Percentiles rank a stretch among this genome's conserved stretches.
These are phyloP conservation scores for Microdochium nivale DNA, from an alignment of 2,329 filamentous ascomycete species.

Conservation along the genomic window DNA sequence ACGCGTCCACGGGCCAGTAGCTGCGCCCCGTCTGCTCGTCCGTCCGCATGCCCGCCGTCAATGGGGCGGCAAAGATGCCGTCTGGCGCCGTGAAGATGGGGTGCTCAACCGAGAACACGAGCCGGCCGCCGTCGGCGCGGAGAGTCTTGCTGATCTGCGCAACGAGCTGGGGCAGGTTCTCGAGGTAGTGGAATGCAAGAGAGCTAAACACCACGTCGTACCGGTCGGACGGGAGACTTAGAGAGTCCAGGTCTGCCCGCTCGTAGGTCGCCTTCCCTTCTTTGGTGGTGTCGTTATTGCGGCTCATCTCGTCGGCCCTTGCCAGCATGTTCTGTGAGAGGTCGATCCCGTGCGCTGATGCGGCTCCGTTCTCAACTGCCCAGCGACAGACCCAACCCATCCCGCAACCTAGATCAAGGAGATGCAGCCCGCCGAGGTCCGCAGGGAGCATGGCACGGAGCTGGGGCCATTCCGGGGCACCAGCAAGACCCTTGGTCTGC, in stretches of 20 bases:
- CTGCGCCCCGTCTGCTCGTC: constrained; percentile 19
- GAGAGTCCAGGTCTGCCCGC: constrained; percentile 23
- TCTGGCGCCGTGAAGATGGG: constrained; percentile 33
- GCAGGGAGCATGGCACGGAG: constrained; percentile 28
- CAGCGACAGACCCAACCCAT: constrained; percentile 37
- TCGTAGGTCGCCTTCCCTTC: constrained; percentile 20
- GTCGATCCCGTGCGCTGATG: constrained; percentile 26
- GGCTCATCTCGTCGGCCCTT: constrained; percentile 18
- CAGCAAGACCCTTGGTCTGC: constrained; percentile 27
- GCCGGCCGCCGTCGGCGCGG: constrained; percentile 20
- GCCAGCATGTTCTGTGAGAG: constrained; percentile 34
- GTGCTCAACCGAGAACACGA: constrained; percentile 39
- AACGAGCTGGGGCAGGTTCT: constrained; percentile 21
- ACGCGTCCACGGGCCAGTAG: constrained; percentile 32
- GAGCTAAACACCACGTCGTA: constrained; percentile 32
- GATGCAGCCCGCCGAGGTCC: constrained; percentile 14
- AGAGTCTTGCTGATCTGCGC: constrained; percentile 20
- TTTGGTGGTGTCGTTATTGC: constrained; percentile 10
- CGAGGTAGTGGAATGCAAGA: constrained; percentile 31
- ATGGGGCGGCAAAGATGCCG: constrained; percentile 1
- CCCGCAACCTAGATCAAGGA: constrained; percentile 37
- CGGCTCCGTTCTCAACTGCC: constrained; percentile 27
- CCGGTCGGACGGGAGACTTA: constrained; percentile 12
- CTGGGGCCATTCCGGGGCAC: constrained; percentile 34
- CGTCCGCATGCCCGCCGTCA: constrained; percentile 17